Evolutionary conservation across 352 stramenopile genomes (phyloP), one percentile per base, ranked within the genome.

Genomic region (Phytophthora lateralis): DNA sequence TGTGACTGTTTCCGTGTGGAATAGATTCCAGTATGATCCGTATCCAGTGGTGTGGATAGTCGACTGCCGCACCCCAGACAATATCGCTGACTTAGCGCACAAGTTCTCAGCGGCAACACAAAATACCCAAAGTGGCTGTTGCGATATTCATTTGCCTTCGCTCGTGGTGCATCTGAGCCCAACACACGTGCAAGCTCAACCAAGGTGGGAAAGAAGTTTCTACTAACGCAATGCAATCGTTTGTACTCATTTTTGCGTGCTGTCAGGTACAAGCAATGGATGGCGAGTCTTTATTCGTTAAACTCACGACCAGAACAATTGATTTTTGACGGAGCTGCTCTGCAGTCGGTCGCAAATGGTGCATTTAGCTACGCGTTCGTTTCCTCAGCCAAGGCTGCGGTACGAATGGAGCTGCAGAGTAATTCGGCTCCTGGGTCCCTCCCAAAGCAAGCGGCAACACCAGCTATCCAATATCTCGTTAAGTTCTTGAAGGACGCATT

Each of bases 81-180:
- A 82, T 44, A 49, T 90, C n/a, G 15, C 59, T 3, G 55, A 59
- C 2, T 68, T 88, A 15, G 32, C 49, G 10, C 21, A 6, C 3
- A 56, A 49, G 10, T 87, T 75, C 29, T 47, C 48, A 47, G 11
- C 24, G 12, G 14, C 5, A n/a, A 38, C 7, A 44, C 35, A 21
- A 42, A 49, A 46, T 37, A 9, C 15, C 34, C 29, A 12, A 10
- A 15, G 9, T 24, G n/a, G 38, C 12, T 59, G 32, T 4, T 85
- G 76, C 32, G 17, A 34, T 6, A 18, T 47, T 45, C 82, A 91
- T 39, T 49, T 48, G 2, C 80, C 82, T 20, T 70, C 56, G 4
- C 60, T 91, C 1, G 61, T 90, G 10, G 73, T 87, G 12, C 82
- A 91, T 45, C 76, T 91, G 10, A 80, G 78, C 1, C 73, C 75